Evolutionary conservation across 805 yeast species (phyloP).

Genomic region (Saccharomycopsis sp.): DNA sequence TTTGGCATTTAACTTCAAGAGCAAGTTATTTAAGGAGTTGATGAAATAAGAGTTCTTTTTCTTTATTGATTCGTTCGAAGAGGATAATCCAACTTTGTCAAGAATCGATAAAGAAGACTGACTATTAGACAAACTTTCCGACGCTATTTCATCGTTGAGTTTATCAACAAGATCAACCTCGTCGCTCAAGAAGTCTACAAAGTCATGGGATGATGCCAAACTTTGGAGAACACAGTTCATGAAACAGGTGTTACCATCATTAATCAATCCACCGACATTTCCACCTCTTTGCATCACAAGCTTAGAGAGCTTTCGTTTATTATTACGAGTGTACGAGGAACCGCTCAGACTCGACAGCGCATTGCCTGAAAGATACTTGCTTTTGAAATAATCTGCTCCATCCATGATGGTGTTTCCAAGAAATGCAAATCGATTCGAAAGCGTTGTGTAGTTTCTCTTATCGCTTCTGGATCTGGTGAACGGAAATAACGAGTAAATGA

Average conservation of each 20-base stretch:
- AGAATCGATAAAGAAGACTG: slow-evolving; percentile 19
- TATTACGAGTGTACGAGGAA: not conserved
- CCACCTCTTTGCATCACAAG: slow-evolving; percentile 59
- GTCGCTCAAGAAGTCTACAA: slow-evolving; percentile 49
- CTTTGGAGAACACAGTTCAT: slow-evolving; percentile 88
- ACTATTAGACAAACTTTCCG: slow-evolving; percentile 23
- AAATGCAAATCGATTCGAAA: not conserved
- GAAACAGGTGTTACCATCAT: slow-evolving; percentile 92
- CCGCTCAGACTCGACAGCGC: not conserved
- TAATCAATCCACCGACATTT: slow-evolving; percentile 74
- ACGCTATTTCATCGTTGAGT: slow-evolving; percentile 12
- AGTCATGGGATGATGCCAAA: slow-evolving; percentile 63
- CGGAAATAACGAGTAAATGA: not conserved
- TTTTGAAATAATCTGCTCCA: slow-evolving; percentile 5
- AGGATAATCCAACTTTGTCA: slow-evolving; percentile 13
- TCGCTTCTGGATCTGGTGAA: not conserved
- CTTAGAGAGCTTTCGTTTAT: slow-evolving; percentile 14
- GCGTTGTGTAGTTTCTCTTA: slow-evolving; percentile 2
- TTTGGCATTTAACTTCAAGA: slow-evolving; percentile 48
- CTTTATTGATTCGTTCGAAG: slow-evolving; percentile 22
- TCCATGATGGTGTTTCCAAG: slow-evolving; percentile 4
- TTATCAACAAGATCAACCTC: slow-evolving; percentile 25
- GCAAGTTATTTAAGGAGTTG: slow-evolving; percentile 42
- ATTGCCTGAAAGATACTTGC: no score
- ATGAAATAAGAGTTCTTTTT: slow-evolving; percentile 35